These are phyloP conservation scores for Lecanoromycetidae sp. DNA, from an alignment of 2,329 filamentous ascomycete genomes.

Conservation along the genomic window DNA sequence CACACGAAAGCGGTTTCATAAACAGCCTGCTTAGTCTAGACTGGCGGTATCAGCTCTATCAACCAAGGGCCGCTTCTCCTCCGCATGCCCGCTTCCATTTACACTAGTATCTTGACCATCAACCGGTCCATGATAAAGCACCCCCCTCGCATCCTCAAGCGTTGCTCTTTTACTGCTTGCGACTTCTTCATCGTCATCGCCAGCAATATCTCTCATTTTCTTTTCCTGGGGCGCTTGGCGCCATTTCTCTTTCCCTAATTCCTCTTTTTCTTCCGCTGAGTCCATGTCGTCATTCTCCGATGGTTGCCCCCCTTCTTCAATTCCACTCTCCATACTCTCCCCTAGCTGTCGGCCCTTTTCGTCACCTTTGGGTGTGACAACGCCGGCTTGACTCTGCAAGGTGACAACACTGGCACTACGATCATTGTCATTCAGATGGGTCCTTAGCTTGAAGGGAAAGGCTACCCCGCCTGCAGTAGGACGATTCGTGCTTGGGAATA, in stretches of 20 bases:
- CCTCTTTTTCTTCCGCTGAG: neutral
- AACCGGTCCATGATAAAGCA: conserved; percentile 12
- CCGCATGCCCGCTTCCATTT: neutral
- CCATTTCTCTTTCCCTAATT: neutral
- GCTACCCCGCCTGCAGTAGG: conserved; percentile 58
- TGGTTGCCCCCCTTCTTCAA: neutral
- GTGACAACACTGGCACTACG: conserved; percentile 61
- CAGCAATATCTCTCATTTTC: neutral
- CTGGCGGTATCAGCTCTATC: conserved; percentile 3
- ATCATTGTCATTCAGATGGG: conserved; percentile 34
- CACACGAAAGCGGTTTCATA: too few species aligned
- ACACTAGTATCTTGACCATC: neutral
- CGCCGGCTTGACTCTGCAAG: conserved; percentile 31
- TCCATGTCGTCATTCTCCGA: neutral
- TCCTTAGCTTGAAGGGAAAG: conserved; percentile 58
- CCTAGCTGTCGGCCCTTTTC: conserved; percentile 6
- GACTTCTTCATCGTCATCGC: neutral
- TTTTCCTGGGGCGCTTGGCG: neutral
- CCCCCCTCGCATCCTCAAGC: conserved; percentile 11
- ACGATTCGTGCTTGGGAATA: conserved; percentile 34
- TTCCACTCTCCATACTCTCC: neutral
- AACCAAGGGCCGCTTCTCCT: neutral
- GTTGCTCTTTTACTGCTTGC: conserved; percentile 2
- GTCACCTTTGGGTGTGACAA: conserved; percentile 19
- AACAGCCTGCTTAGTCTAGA: neutral